Evolutionary conservation across 2,329 filamentous ascomycete genomes (phyloP).

Genomic region (Pseudocercospora fuligena): DNA sequence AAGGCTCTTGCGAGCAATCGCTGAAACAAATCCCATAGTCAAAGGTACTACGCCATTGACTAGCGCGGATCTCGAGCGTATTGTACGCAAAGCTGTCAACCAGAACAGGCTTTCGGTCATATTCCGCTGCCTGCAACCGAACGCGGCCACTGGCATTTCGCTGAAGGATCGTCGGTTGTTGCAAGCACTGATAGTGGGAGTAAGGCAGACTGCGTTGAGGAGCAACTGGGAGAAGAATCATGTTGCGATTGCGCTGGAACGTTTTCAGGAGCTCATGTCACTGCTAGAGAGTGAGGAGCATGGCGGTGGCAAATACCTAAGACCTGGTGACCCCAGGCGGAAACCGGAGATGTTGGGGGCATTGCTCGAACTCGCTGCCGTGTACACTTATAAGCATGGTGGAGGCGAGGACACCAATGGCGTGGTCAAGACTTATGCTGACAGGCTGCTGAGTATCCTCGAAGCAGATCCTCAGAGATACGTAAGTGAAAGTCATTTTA

Average conservation of each 20-base stretch:
- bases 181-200: constrained; percentile 41
- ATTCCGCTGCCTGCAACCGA: constrained; percentile 40
- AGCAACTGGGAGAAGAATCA: constrained; percentile 44
- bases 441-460: constrained; percentile 44
- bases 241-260: constrained; percentile 45
- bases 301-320: constrained; percentile 31
- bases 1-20: constrained; percentile 40
- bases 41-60: constrained; percentile 18
- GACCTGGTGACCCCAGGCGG: constrained; percentile 39
- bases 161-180: constrained; percentile 41
- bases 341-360: constrained; percentile 47
- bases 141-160: constrained; percentile 41
- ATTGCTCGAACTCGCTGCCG: constrained; percentile 50
- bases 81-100: constrained; percentile 40
- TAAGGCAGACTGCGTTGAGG: constrained; percentile 42
- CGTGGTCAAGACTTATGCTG: constrained; percentile 47
- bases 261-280: constrained; percentile 46
- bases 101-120: constrained; percentile 39
- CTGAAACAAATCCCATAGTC: constrained; percentile 26
- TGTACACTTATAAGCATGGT: constrained; percentile 44
- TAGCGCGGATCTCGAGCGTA: constrained; percentile 37
- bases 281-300: constrained; percentile 50
- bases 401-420: constrained; percentile 42
- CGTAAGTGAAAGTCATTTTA: constrained; percentile 14
- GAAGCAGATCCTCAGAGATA: constrained; percentile 19